Percentiles rank a stretch among this genome's conserved stretches.
Conservation (phyloP, 1,284 basidiomycete species). For the Cystobasidium slooffiae region DNA sequence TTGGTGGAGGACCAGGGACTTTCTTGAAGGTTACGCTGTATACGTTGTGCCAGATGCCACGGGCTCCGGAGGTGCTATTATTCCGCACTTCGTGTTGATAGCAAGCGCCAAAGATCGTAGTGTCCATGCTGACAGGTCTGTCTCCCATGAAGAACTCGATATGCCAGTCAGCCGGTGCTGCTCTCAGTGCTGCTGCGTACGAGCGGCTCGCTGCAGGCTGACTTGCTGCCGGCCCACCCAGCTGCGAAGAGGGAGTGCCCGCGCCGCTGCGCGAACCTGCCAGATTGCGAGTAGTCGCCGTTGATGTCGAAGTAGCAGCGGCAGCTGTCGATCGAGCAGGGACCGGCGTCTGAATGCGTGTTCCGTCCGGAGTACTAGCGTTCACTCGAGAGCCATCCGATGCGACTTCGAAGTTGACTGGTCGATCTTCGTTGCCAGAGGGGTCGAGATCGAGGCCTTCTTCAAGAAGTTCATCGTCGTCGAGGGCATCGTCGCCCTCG, state of each 20-base stretch:
- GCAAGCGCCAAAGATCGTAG: constrained; percentile 94
- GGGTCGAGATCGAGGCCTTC: constrained; percentile 65
- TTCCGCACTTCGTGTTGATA: constrained; percentile 69
- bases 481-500: constrained; percentile 59
- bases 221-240: constrained; percentile 41
- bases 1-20: constrained; percentile 76
- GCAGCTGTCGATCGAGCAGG: constrained; percentile 52
- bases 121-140: constrained; percentile 75
- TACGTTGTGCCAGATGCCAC: constrained; percentile 82
- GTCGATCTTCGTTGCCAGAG: constrained; percentile 65
- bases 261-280: not conserved
- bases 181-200: constrained; percentile 90
- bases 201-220: constrained; percentile 61
- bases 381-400: constrained; percentile 91
- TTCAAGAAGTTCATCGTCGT: constrained; percentile 63
- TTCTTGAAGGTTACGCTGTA: constrained; percentile 93
- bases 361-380: constrained; percentile 94
- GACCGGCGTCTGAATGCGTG: constrained; percentile 85
- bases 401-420: constrained; percentile 78
- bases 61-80: constrained; percentile 20
- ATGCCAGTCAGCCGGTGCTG: constrained; percentile 93
- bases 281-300: constrained; percentile 1
- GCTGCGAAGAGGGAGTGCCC: constrained; percentile 49
- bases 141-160: constrained; percentile 93
- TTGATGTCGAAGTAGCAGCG: constrained; percentile 46